A percentile compares a stretch with the other conserved stretches of the same genome.
phyloP scores from a whole-genome alignment of 495 filamentous ascomycete species.

The Xylaria bambusicola region DNA sequence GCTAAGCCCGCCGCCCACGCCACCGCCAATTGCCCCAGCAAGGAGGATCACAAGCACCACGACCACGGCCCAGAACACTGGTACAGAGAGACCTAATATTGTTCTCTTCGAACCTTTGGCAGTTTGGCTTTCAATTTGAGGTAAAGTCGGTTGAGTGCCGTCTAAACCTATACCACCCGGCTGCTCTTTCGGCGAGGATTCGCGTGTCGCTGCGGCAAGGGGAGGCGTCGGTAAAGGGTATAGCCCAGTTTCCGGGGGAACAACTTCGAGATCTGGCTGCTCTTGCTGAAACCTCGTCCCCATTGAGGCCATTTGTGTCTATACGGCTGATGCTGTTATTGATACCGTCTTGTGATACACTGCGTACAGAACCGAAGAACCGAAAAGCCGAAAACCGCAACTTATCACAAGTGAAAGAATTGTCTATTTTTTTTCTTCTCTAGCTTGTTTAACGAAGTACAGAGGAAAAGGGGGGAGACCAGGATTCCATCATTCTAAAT shows the following conservation, averaged over 20 bases:
- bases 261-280: constrained; percentile 25
- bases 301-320: constrained; percentile 1
- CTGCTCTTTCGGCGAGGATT: constrained; percentile 14
- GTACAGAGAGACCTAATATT: constrained; percentile 35
- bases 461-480: too few species aligned
- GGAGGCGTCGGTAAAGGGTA: constrained; percentile 21
- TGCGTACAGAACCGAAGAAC: neutral
- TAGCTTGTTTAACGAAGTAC: too few species aligned
- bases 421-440: too few species aligned
- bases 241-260: constrained; percentile 25
- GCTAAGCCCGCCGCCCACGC: constrained; percentile 33
- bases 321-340: neutral
- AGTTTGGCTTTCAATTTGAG: constrained; percentile 10
- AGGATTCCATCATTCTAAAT: too few species aligned
- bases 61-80: constrained; percentile 34
- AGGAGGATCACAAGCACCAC: constrained; percentile 30
- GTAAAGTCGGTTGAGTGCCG: neutral
- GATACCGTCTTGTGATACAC: neutral
- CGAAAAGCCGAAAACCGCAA: neutral
- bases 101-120: neutral
- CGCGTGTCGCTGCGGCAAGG: neutral
- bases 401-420: neutral
- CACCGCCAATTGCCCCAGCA: constrained; percentile 37
- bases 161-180: constrained; percentile 1
- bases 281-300: neutral